Base-by-base conservation (phyloP, 2,329 filamentous ascomycete species). In the Colletotrichum sp. region DNA sequence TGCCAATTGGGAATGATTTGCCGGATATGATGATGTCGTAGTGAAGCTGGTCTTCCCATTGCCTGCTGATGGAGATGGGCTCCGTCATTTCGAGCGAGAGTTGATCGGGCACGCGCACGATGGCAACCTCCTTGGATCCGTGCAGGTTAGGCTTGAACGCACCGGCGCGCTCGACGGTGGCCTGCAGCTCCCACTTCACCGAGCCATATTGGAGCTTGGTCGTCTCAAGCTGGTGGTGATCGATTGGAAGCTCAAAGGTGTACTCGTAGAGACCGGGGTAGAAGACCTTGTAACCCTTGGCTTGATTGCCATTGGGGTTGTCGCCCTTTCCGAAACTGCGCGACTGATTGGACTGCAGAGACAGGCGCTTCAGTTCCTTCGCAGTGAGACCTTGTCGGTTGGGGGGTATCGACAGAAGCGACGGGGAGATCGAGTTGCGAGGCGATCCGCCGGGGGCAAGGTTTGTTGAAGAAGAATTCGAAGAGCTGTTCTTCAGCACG, bases 1-100 rank as follows among this genome's bases (percentile, higher is more conserved):
- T 91, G 18, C 96, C 96, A 24, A 98, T 91, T 1, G 96, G 95
- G 76, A 98, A 98, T 1, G 96, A 98, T 88, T 98, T 98, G 71
- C 96, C 96, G 2, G 96, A 98, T 71, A 98, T 98, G 82, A 98
- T 93, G 79, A 98, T 98, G 81, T 98, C 96, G 85, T 98, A 98
- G 81, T 98, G 95, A 36, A 98, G 88, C 81, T 98, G 96, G 79
- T 98, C 96, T 83, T 98, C 96, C 96, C 96, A 98, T 77, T 95
- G 96, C 24, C 96, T 90, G 78, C 95, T 96, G 81, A 98, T 98
- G 13, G 96, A 96, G 80, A 98, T 98, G 4, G 96, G 96, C 82
- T 98, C 96, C 30, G 96, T 94, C 84, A 95, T 95, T 84, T 98
- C 96, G 28, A 98, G 88, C 1, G 96, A 98, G 61, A 96, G 92